These are phyloP conservation scores for Pneumocystis murina DNA, from an alignment of 1,139 yeast species.

Conservation along the genomic window DNA sequence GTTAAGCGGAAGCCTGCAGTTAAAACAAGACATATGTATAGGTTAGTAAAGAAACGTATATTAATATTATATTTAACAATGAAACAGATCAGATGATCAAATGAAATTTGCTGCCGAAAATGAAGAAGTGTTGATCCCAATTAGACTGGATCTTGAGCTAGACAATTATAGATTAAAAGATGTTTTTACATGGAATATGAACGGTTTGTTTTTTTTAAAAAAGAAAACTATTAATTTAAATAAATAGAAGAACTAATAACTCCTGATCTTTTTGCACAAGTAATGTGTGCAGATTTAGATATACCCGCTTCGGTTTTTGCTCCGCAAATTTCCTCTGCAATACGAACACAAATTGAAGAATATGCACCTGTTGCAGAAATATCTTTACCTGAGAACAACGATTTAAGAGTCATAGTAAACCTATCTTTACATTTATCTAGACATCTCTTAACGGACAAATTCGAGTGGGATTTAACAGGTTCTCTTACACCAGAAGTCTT, in stretches of 20 bases:
- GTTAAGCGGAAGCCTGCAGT: constrained; percentile 24
- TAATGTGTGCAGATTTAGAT: constrained; percentile 71
- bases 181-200: constrained; percentile 77
- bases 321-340: constrained; percentile 51
- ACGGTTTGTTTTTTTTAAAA: constrained; percentile 30
- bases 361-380: constrained; percentile 50
- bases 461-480: constrained; percentile 76
- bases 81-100: constrained; percentile 20
- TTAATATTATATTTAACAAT: constrained; percentile 4
- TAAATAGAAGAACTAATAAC: constrained; percentile 34
- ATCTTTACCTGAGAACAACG: constrained; percentile 48
- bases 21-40: constrained; percentile 24
- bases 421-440: constrained; percentile 72
- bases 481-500: constrained; percentile 66
- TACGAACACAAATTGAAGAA: constrained; percentile 67
- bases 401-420: constrained; percentile 62
- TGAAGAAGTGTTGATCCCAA: constrained; percentile 48
- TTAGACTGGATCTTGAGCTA: constrained; percentile 52
- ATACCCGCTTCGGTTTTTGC: constrained; percentile 46
- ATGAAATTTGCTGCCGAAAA: constrained; percentile 24
- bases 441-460: constrained; percentile 74
- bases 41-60: constrained; percentile 4
- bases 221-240: neutral
- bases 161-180: constrained; percentile 47
- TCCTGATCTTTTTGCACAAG: constrained; percentile 69